Base-by-base conservation (phyloP, 148 eudicot species). In the Salicornia ramosissima region DNA sequence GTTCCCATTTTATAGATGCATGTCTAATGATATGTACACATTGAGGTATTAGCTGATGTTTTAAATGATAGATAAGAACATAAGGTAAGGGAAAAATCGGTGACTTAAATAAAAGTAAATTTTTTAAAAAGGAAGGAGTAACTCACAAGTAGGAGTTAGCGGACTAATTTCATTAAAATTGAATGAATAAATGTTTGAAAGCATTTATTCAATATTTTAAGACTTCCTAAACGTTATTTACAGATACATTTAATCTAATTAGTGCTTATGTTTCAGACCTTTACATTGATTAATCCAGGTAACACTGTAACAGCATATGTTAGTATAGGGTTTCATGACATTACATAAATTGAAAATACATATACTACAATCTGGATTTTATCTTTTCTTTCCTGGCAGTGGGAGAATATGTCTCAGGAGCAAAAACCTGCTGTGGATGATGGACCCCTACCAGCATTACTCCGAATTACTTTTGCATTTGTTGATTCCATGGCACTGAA, bases 401-500 rank as follows among this genome's bases (percentile, higher is more conserved):
- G 57, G 12, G 29, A 24, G 11, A 10, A 25, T 34, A 75, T 75
- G 78, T 69, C 73, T 11, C 69, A 69, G 30, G 68, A 70, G 16
- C 47, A 55, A 43, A 70, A 64, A 22, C 53, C 12, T n/a, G 50
- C 42, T 6, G 56, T 42, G 10, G 36, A 30, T 25, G 36, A 64
- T 47, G 75, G 50, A 64, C 36, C 65, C 11, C 29, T 77, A 16
- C 71, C 70, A 50, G 60, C 67, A 9, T 50, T 77, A 52, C 68
- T 77, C 56, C 67, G 30, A 25, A 52, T 46, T 21, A 52, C 73
- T 11, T 81, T 69, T 42, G 68, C 67, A 21, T 71, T 70, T 49
- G 75, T 40, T 3, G 83, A 83, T 33, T 75, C 86, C 77, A 80
- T 83, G 84, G 83, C 79, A 0, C 75, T 85, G 4, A 82, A 80